phyloP scores from a whole-genome alignment of 371 early-diverging fungal species.

The Gilbertella persicaria region DNA sequence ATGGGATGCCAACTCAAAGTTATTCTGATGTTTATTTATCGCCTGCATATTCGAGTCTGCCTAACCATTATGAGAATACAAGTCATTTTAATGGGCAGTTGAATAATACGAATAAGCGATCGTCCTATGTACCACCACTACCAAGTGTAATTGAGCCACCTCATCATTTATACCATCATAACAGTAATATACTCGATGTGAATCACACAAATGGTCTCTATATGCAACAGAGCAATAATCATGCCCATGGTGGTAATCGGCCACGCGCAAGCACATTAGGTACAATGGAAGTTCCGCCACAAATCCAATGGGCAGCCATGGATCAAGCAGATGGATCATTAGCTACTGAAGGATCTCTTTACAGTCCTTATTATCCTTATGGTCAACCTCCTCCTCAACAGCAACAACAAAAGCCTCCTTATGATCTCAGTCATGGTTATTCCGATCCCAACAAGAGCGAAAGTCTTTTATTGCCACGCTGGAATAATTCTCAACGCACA shows the following conservation, averaged over 20 bases:
- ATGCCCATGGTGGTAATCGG: constrained; percentile 10
- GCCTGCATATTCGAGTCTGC: constrained; percentile 38
- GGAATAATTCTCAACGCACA: constrained; percentile 14
- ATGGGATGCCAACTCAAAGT: constrained; percentile 8
- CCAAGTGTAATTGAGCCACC: constrained; percentile 42
- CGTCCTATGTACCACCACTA: constrained; percentile 26
- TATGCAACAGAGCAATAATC: not conserved
- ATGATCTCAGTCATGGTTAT: not conserved
- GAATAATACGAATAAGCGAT: constrained; percentile 10
- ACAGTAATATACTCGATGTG: not conserved
- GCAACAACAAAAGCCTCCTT: not conserved
- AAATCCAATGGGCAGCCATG: constrained; percentile 32
- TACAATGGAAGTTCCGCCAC: constrained; percentile 41
- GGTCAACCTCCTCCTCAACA: constrained; percentile 9
- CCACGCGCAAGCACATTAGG: constrained; percentile 52
- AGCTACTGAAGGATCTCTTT: constrained; percentile 13
- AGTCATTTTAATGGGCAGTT: not conserved
- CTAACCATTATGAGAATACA: constrained; percentile 25
- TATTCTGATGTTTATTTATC: constrained; percentile 21
- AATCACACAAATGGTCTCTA: not conserved
- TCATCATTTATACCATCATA: constrained; percentile 4
- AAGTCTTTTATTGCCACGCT: constrained; percentile 12
- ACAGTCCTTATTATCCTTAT: constrained; percentile 22
- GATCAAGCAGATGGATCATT: constrained; percentile 14
- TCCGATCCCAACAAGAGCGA: not conserved